Evolutionary conservation across 2,329 filamentous ascomycete species (phyloP), one percentile per base, ranked within the genome.

Genomic region (Scedosporium dehoogii): DNA sequence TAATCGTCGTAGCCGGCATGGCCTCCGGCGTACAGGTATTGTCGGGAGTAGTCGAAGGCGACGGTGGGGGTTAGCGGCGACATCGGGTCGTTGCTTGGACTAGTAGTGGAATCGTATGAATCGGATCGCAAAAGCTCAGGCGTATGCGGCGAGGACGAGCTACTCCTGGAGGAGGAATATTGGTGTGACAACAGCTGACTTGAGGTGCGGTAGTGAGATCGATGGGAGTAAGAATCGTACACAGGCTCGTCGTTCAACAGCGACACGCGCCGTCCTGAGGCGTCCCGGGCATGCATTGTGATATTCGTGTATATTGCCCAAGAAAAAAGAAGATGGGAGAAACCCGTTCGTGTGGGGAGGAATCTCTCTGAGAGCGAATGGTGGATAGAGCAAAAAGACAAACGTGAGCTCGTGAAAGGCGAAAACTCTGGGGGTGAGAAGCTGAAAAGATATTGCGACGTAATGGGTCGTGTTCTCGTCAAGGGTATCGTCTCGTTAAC

Each of bases 51-150:
- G 56, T 76, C 72, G 63, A 75, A 78, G 38, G 75, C 72, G 29
- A 78, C 74, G 33, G 76, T 77, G 1, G 84, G 84, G 0, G 84
- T 86, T 64, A 84, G 67, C 25, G 84, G 84, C 1, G 83, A 83
- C 21, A 76, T 69, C 33, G 81, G 78, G 62, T 83, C 83, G 68
- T 76, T 78, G 70, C 69, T 70, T 46, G 44, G 44, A 64, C 80
- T 83, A 66, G 76, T 76, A 65, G 83, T 80, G 10, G 84, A 86
- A 69, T 86, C 84, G 70, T 83, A 86, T 0, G 84, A 86, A 67
- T 85, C 76, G 60, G 83, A 84, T 53, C 84, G 81, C 59, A 81
- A 72, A n/a, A 87, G 78, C 67, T 82, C 80, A 33, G 84, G 84
- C 0, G 81, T 82, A 66, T 78, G 76, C 58, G 80, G 77, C 21